Base-by-base conservation (phyloP, 495 filamentous ascomycete genomes). In the Trichoderma reesei region DNA sequence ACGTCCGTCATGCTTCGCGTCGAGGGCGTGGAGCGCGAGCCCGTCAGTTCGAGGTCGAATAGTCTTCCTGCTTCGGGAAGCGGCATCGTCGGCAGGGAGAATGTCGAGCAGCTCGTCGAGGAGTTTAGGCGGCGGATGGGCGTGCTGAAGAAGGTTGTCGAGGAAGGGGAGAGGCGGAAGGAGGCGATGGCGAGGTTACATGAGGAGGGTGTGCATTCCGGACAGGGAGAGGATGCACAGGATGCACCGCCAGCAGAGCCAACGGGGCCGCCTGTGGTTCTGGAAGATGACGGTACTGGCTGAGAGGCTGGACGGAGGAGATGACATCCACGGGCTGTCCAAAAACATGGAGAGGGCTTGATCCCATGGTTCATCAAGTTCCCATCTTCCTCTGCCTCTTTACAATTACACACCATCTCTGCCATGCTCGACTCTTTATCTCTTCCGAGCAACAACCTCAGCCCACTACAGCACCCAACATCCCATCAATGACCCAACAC, bases 111-210 rank as follows among this genome's bases (percentile, higher is more conserved):
- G 39, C 77, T 91, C 75, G 76, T 89, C 65, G 83, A 85, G 60
- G 82, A 86, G 42, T 92, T 91, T 74, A 83, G 87, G 64, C 84
- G 80, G 66, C 77, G 86, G 67, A 85, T 91, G 82, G 73, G 65
- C 3, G 71, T 79, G 20, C 66, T 85, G 60, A 71, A 78, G 64
- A 76, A 74, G 66, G 75, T 85, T 5, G 76, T 83, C 14, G 78
- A 76, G 31, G 75, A 72, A 10, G 73, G 75, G 18, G 76, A 75
- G 41, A 31, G 61, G n/a, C 14, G 61, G 41, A 31, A 18, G 9
- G 36, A 39, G 36, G 18, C 59, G 7, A 16, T 61, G 59, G 33
- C 11, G 7, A 38, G 59, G n/a, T 36, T 33, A 41, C 20, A 63
- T 18, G 61, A 63, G 5, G 61, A 13, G 41, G n/a, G 26, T 41